A percentile compares a stretch with the other conserved stretches of the same genome.
These are phyloP conservation scores for Casuarina equisetifolia DNA, from an alignment of 306 rosid genomes.

Conservation along the genomic window DNA sequence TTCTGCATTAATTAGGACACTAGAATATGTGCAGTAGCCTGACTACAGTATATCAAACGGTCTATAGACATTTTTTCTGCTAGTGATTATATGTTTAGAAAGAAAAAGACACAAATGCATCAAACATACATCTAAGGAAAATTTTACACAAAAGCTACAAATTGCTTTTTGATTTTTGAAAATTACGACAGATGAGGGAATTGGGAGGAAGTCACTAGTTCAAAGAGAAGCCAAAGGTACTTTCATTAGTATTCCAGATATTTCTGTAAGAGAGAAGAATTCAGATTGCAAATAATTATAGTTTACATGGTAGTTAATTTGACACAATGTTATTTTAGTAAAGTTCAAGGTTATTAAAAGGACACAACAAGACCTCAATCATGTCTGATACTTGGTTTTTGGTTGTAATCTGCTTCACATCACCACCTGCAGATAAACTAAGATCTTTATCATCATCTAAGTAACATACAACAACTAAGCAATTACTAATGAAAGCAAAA, in stretches of 20 bases:
- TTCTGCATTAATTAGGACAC: not conserved
- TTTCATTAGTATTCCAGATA: not conserved
- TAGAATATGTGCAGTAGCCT: not conserved
- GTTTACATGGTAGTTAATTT: conserved; percentile 19
- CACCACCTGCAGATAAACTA: conserved; percentile 98
- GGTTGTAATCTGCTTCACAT: conserved; percentile 83
- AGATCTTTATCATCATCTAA: conserved; percentile 40
- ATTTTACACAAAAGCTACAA: not conserved
- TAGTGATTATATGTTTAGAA: not conserved
- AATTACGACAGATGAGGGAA: not conserved
- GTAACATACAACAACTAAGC: conserved; percentile 19
- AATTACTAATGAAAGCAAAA: conserved; percentile 8
- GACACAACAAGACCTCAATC: conserved; percentile 84
- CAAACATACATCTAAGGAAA: not conserved
- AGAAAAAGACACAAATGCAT: not conserved
- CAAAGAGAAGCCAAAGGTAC: conserved; percentile 1
- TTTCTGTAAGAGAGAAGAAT: not conserved
- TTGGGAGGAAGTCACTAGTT: not conserved
- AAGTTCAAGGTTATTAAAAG: conserved; percentile 34
- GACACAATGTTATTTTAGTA: conserved; percentile 19
- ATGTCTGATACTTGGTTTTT: conserved; percentile 73
- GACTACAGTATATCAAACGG: not conserved
- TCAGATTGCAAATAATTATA: conserved; percentile 5
- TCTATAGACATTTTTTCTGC: not conserved
- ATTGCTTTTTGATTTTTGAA: not conserved